These are phyloP conservation scores for Globisporangium emineosum DNA, from an alignment of 352 stramenopile species.

Conservation along the genomic window DNA sequence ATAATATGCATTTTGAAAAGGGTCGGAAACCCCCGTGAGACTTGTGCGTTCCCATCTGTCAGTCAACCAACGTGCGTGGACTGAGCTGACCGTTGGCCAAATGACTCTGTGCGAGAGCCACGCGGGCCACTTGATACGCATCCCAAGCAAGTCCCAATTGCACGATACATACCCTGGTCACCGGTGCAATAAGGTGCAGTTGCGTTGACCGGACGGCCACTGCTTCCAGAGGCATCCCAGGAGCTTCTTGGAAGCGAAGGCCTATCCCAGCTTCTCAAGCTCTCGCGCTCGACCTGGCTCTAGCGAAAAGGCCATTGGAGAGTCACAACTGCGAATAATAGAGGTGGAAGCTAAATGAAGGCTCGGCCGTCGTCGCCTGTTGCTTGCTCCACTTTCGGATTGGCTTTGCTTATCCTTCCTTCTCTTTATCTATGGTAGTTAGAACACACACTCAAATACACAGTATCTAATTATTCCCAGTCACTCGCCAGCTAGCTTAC, in stretches of 20 bases:
- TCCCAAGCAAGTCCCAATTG: not conserved
- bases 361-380: no score
- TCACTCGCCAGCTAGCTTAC: constrained; percentile 16
- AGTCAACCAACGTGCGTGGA: not conserved
- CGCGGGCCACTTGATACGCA: not conserved
- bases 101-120: not conserved
- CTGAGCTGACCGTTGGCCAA: not conserved
- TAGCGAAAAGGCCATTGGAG: no score
- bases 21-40: not conserved
- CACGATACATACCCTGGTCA: not conserved
- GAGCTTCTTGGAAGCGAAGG: not conserved
- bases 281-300: not conserved
- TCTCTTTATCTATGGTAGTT: not conserved
- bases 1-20: not conserved
- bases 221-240: not conserved
- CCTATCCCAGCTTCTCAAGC: not conserved
- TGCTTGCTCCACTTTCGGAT: not conserved
- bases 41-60: not conserved
- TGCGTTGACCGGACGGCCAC: not conserved
- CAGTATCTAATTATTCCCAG: not conserved
- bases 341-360: no score
- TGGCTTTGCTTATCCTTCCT: not conserved
- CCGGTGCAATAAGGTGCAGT: not conserved
- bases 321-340: not conserved
- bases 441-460: constrained; percentile 1